Evolutionary conservation across 2,329 filamentous ascomycete genomes (phyloP).

Genomic region (Dactylellina drechsleri): DNA sequence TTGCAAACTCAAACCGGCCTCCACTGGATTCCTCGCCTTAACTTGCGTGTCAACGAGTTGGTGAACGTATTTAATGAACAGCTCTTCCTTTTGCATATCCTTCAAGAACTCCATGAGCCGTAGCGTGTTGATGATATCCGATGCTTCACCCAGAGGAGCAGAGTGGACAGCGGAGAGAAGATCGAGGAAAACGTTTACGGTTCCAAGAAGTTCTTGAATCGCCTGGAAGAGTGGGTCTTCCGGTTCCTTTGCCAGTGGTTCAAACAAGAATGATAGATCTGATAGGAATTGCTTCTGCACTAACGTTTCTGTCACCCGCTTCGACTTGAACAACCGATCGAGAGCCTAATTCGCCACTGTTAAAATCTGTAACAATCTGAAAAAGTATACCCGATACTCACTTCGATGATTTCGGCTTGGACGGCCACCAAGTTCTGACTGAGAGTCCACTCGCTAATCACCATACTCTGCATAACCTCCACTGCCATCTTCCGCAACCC

Average conservation of each 20-base stretch:
- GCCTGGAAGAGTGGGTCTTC: slow-evolving; percentile 80
- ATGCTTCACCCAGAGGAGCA: slow-evolving; percentile 76
- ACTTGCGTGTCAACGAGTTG: slow-evolving; percentile 83
- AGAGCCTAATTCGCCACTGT: slow-evolving; percentile 67
- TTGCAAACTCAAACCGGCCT: slow-evolving; percentile 87
- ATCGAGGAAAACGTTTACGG: slow-evolving; percentile 89
- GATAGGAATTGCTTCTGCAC: slow-evolving; percentile 91
- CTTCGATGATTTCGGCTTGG: slow-evolving; percentile 93
- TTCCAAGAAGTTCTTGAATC: slow-evolving; percentile 80
- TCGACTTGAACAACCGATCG: slow-evolving; percentile 88
- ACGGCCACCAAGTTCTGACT: slow-evolving; percentile 91
- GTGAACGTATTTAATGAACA: slow-evolving; percentile 95
- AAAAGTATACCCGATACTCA: slow-evolving; percentile 38
- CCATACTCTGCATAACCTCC: slow-evolving; percentile 95
- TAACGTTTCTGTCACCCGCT: slow-evolving; percentile 85
- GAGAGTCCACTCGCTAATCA: slow-evolving; percentile 96
- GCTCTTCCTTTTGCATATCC: slow-evolving; percentile 96
- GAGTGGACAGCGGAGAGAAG: slow-evolving; percentile 89
- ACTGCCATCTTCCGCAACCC: slow-evolving; percentile 89
- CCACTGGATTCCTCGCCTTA: slow-evolving; percentile 79
- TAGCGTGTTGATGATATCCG: slow-evolving; percentile 85
- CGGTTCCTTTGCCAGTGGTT: slow-evolving; percentile 72
- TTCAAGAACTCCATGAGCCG: slow-evolving; percentile 95
- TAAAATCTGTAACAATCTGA: background rate
- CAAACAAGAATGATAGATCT: slow-evolving; percentile 84